phyloP scores from a whole-genome alignment of 345 rosid species.

The Salix viminalis region DNA sequence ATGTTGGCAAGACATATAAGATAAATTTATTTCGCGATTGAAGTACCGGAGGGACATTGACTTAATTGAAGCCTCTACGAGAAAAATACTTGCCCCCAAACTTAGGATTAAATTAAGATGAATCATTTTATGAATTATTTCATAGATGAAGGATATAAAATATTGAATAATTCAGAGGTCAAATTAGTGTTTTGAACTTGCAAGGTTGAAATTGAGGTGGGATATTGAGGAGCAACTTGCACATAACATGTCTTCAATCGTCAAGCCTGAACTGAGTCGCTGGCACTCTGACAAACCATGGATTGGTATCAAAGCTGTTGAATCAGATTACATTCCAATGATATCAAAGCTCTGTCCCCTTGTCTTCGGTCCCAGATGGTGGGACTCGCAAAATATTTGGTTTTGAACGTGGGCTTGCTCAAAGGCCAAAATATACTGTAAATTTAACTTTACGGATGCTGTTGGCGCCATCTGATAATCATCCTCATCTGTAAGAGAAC shows the following conservation, averaged over 20 bases:
- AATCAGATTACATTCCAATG: conserved; percentile 16
- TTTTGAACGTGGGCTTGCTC: conserved; percentile 8
- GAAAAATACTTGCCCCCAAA: too few species aligned
- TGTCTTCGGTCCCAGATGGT: conserved; percentile 25
- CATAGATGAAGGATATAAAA: neutral
- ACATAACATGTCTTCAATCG: neutral
- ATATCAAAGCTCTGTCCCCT: conserved; percentile 6
- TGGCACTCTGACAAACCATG: conserved; percentile 25
- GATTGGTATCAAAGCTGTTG: conserved; percentile 5
- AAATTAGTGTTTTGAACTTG: neutral
- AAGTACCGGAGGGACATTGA: too few species aligned
- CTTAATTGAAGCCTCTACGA: too few species aligned
- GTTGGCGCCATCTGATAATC: conserved; percentile 20
- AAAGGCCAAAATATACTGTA: conserved; percentile 31
- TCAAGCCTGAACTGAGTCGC: neutral
- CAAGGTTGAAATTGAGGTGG: neutral
- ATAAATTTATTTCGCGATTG: too few species aligned
- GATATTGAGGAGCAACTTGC: neutral
- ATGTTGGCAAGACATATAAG: too few species aligned
- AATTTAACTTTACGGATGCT: conserved; percentile 33
- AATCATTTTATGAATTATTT: neutral
- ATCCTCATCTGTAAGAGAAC: conserved; percentile 25
- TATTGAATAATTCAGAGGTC: neutral
- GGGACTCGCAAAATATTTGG: conserved; percentile 14
- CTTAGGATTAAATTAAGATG: too few species aligned